Base-by-base conservation (phyloP, 1,284 basidiomycete genomes). In the Phylloboletellus chloephorus region DNA sequence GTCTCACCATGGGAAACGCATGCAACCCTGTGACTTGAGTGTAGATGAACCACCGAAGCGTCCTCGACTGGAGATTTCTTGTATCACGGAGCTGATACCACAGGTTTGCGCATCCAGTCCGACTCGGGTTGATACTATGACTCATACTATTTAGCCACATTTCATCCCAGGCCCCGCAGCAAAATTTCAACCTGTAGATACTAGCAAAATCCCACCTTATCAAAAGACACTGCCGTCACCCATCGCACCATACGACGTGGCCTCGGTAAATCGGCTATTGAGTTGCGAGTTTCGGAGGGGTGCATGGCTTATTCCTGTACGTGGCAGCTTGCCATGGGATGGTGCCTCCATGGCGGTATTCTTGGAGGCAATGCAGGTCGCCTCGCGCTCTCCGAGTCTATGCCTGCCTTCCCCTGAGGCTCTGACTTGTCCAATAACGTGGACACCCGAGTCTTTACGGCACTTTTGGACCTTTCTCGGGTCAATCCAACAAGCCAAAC, bases 231-330 rank as follows among this genome's bases (percentile, higher is more conserved):
- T 38, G 24, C 67, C 69, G 0, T 60, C 57, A 3, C 65, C 70
- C 12, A 58, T 79, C 29, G 36, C 64, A 12, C 76, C 78, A 3
- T 65, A 74, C 46, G 64, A 61, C 3, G 34, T 51, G 5, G 54
- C 58, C 31, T 57, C 53, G 25, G 44, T 64, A 11, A 56, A 46
- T 42, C 57, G 40, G 7, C 50, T 49, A 45, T 58, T 57, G 4
- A 39, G 37, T 16, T 57, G 59, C 15, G 59, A 56, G 12, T 73
- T 64, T 52, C 52, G 65, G 35, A 71, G 78, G 35, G 61, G 61
- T 35, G 71, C 74, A 3, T 84, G 81, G 81, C 53, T 82, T n/a
- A 66, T 84, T 26, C 81, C 81, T 24, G 54, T 82, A 6, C 72
- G 78, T 9, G 81, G 81, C 8, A 54, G 34, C 9, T 53, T 74